Evolutionary conservation across 2,329 filamentous ascomycete genomes (phyloP).

Genomic region (Lachnellula hyalina): DNA sequence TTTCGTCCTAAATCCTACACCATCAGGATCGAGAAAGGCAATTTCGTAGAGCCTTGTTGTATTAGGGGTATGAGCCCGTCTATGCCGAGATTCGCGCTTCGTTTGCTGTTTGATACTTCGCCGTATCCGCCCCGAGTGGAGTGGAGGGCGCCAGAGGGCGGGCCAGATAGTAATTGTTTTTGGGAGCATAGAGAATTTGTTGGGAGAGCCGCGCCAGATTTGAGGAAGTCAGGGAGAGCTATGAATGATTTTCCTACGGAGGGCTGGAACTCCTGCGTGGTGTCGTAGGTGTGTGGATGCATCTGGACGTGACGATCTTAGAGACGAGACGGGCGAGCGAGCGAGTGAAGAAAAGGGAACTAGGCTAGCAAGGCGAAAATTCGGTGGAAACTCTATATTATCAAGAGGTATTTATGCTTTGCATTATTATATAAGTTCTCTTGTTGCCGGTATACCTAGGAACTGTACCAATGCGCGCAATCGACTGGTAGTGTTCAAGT

Average conservation of each 20-base stretch:
- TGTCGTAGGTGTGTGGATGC: too few relatives aligned
- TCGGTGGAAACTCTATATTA: too few relatives aligned
- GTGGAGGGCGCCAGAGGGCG: constrained; percentile 20
- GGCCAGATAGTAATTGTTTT: constrained; percentile 18
- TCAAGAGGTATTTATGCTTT: too few relatives aligned
- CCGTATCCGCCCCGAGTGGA: constrained; percentile 27
- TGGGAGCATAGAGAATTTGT: constrained; percentile 26
- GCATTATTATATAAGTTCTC: too few relatives aligned
- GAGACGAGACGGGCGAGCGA: too few relatives aligned
- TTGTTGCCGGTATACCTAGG: too few relatives aligned
- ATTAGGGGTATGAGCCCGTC: constrained; percentile 2
- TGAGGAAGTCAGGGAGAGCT: constrained; percentile 10
- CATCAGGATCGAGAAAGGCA: constrained; percentile 25
- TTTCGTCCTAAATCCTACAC: constrained; percentile 23
- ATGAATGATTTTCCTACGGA: not conserved
- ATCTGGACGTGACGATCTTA: too few relatives aligned
- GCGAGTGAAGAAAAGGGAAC: too few relatives aligned
- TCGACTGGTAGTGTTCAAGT: too few relatives aligned
- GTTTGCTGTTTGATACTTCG: constrained; percentile 27
- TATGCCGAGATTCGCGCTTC: constrained; percentile 17
- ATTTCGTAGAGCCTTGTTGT: constrained; percentile 21
- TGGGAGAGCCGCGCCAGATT: constrained; percentile 12
- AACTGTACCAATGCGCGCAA: too few relatives aligned
- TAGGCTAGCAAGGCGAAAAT: too few relatives aligned
- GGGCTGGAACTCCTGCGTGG: not conserved